Conservation (phyloP, 805 yeast genomes). For the Saccharomycopsis fibuligera region DNA sequence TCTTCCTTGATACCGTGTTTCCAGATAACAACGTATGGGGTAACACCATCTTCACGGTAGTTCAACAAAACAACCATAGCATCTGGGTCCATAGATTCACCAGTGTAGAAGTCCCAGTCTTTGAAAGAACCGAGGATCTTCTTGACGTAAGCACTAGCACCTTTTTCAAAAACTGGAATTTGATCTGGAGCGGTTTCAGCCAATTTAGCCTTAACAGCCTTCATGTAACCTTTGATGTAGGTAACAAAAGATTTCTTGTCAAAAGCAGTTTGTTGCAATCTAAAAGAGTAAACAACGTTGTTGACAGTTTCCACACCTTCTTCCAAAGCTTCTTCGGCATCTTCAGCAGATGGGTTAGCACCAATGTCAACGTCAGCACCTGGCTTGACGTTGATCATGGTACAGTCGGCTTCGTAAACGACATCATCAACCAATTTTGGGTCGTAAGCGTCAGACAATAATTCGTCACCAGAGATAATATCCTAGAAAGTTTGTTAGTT, state of each 20-base stretch:
- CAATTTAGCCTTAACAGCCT: slow-evolving; percentile 84
- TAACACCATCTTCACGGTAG: slow-evolving; percentile 99
- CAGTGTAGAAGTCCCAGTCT: slow-evolving; percentile 99
- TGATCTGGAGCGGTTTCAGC: slow-evolving; percentile 86
- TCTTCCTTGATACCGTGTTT: slow-evolving; percentile 91
- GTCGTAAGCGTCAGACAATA: slow-evolving; percentile 96
- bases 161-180: slow-evolving; percentile 89
- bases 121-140: slow-evolving; percentile 91
- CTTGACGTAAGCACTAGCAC: slow-evolving; percentile 94
- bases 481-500: slow-evolving; percentile 43
- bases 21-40: slow-evolving; percentile 98
- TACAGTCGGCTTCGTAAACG: slow-evolving; percentile 95
- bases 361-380: slow-evolving; percentile 96
- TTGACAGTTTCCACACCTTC: slow-evolving; percentile 87
- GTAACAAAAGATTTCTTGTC: slow-evolving; percentile 97
- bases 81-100: slow-evolving; percentile 99
- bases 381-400: slow-evolving; percentile 75
- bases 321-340: slow-evolving; percentile 73
- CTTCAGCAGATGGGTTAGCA: slow-evolving; percentile 99
- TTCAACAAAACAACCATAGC: slow-evolving; percentile 96
- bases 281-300: slow-evolving; percentile 98
- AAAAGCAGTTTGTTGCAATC: slow-evolving; percentile 90
- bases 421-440: slow-evolving; percentile 78
- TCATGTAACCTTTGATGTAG: slow-evolving; percentile 99
- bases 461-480: slow-evolving; percentile 90